phyloP scores from a whole-genome alignment of 768 basidiomycete species.

The Kondoa malvinella region DNA sequence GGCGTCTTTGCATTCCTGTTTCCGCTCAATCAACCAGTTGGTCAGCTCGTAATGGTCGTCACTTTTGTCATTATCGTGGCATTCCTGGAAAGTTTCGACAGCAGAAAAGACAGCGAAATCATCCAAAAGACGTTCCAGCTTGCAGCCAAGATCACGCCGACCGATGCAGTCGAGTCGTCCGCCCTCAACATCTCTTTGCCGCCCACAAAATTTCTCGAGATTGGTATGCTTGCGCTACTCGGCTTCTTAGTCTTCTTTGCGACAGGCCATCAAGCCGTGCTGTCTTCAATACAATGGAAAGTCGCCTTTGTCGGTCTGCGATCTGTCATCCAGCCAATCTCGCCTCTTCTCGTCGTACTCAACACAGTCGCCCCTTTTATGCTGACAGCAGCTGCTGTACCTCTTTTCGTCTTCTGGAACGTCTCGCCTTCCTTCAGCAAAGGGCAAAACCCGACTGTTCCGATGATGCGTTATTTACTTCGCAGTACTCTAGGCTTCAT shows the following conservation, averaged over 20 bases:
- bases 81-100: slow-evolving; percentile 50
- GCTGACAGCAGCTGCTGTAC: slow-evolving; percentile 48
- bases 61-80: slow-evolving; percentile 51
- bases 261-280: slow-evolving; percentile 80
- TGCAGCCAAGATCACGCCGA: slow-evolving; percentile 2
- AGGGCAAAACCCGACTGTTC: slow-evolving; percentile 34
- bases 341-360: slow-evolving; percentile 52
- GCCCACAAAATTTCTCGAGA: slow-evolving; percentile 45
- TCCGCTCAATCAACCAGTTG: slow-evolving; percentile 56
- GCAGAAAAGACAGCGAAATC: slow-evolving; percentile 4
- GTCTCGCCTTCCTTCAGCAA: slow-evolving; percentile 42
- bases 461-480: slow-evolving; percentile 17
- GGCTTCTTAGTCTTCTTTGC: slow-evolving; percentile 61
- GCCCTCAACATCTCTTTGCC: slow-evolving; percentile 9
- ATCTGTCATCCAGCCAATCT: slow-evolving; percentile 51
- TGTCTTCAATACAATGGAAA: slow-evolving; percentile 91
- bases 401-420: slow-evolving; percentile 69
- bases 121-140: background rate
- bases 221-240: slow-evolving; percentile 57
- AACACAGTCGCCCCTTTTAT: slow-evolving; percentile 64
- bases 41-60: slow-evolving; percentile 57
- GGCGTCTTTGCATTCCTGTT: slow-evolving; percentile 46
- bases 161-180: background rate
- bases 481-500: slow-evolving; percentile 16
- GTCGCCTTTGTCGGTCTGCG: slow-evolving; percentile 63